Evolutionary conservation across 129 eudicot species (phyloP).

Genomic region (Helianthus annuus): HanXRQr2.0-SUNRISE NC_035436.2:45558647-45559146

Average conservation of each 20-base stretch:
- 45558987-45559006: not conserved
- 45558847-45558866: constrained; percentile 28
- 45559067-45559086: no score
- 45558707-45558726: not conserved
- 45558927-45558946: no score
- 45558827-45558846: constrained; percentile 16
- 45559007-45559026: no score
- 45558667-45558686: not conserved
- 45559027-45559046: no score
- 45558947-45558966: no score
- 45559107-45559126: no score
- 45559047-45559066: no score
- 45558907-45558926: no score
- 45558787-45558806: constrained; percentile 10
- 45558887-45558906: not conserved
- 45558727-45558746: constrained; percentile 8
- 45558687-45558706: not conserved
- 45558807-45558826: not conserved
- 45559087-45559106: no score
- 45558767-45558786: constrained; percentile 21
- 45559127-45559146: no score
- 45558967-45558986: constrained; percentile 5
- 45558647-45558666: constrained; percentile 7
- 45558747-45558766: constrained; percentile 18
- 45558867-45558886: not conserved